Conservation (phyloP, 2,329 filamentous ascomycete genomes). For the Aspergillus uvarum region DNA sequence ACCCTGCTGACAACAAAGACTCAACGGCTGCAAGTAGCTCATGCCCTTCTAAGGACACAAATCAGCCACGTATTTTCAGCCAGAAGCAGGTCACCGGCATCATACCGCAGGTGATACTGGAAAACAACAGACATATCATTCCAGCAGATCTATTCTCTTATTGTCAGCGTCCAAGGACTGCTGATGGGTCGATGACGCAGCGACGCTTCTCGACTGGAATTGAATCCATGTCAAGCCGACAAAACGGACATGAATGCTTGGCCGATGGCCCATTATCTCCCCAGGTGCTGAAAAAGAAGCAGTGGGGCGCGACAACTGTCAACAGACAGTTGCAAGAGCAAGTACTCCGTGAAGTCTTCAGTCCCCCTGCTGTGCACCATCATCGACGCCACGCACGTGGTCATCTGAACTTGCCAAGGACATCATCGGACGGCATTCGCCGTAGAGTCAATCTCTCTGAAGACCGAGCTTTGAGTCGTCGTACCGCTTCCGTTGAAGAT, state of each 20-base stretch:
- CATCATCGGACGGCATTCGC: conserved; percentile 34
- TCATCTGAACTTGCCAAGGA: conserved; percentile 62
- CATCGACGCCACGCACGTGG: conserved; percentile 67
- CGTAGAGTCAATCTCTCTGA: conserved; percentile 38
- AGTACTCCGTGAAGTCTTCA: conserved; percentile 87
- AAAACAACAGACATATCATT: conserved; percentile 91
- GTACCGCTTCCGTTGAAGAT: conserved; percentile 18
- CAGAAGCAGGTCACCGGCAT: conserved; percentile 75
- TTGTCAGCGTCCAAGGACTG: conserved; percentile 46
- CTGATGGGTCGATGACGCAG: conserved; percentile 28
- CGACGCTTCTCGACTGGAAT: conserved; percentile 24
- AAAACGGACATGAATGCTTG: conserved; percentile 12
- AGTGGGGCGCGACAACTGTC: conserved; percentile 88
- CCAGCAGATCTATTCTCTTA: conserved; percentile 77
- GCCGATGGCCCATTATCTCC: conserved; percentile 15
- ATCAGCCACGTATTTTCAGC: conserved; percentile 58
- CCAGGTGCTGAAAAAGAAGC: conserved; percentile 46
- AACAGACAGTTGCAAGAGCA: conserved; percentile 86
- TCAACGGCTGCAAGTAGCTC: conserved; percentile 14
- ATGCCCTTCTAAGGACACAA: conserved; percentile 19
- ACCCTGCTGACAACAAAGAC: conserved; percentile 15
- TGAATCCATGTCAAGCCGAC: conserved; percentile 14
- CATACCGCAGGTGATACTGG: conserved; percentile 86
- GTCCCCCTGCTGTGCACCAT: conserved; percentile 78
- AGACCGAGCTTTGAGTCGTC: conserved; percentile 28